phyloP scores from a whole-genome alignment of 1,284 basidiomycete genomes.

The Mycosarcoma maydis region DNA sequence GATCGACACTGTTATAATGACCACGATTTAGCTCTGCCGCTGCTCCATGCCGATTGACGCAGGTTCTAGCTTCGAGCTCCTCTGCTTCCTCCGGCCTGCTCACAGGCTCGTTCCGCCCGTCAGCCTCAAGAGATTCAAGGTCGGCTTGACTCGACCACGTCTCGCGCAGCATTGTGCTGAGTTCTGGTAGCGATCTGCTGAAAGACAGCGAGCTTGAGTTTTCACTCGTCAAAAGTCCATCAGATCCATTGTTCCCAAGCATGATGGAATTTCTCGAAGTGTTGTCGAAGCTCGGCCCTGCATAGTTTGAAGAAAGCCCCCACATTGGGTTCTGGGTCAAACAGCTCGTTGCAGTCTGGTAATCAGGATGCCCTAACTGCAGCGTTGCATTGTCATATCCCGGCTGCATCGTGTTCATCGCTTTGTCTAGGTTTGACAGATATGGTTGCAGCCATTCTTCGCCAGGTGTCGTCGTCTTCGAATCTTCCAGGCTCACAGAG shows the following conservation, averaged over 20 bases:
- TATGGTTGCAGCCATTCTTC: neutral
- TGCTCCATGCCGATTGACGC: no score
- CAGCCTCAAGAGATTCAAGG: neutral
- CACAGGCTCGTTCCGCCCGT: no score
- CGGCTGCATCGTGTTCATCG: no score
- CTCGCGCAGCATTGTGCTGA: slow-evolving; percentile 6
- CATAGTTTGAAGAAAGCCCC: neutral
- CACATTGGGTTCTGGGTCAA: slow-evolving; percentile 14
- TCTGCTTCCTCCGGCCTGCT: neutral
- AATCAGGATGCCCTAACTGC: neutral
- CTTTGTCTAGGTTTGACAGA: no score
- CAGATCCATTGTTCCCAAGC: neutral
- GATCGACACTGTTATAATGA: neutral
- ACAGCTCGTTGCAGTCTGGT: neutral
- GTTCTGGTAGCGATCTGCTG: slow-evolving; percentile 12
- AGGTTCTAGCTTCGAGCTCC: no score
- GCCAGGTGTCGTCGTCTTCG: neutral
- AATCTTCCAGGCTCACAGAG: neutral
- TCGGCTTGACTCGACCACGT: slow-evolving; percentile 2
- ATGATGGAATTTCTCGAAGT: neutral
- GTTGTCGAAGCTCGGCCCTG: neutral
- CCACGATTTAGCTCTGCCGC: no score
- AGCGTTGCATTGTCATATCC: neutral
- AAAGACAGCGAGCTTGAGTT: slow-evolving; percentile 10
- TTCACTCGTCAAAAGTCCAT: neutral